Percentiles rank a stretch among this genome's conserved stretches.
Conservation (phyloP, 164 flowering plant genomes). For the Houttuynia cordata region DNA sequence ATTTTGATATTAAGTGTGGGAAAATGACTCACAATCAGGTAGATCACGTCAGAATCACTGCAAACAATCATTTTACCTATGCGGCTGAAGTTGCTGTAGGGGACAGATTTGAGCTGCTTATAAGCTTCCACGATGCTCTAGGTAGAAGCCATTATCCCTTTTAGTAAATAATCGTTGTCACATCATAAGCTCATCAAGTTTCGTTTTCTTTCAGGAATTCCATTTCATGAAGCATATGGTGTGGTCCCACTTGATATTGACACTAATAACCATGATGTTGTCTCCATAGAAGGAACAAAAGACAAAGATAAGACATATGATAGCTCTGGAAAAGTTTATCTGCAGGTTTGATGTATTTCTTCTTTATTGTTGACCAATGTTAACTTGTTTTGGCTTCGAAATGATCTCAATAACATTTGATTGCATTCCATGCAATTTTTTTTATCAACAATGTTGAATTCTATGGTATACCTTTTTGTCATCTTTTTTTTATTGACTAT, state of each 20-base stretch:
- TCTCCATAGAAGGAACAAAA: slow-evolving; percentile 20
- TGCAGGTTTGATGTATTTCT: slow-evolving; percentile 38
- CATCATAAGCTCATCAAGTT: slow-evolving; percentile 2
- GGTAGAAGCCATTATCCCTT: slow-evolving; percentile 28
- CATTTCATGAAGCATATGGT: slow-evolving; percentile 70
- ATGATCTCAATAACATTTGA: no score
- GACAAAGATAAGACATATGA: slow-evolving; percentile 12
- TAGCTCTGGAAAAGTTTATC: slow-evolving; percentile 24
- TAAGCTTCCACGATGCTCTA: slow-evolving; percentile 45
- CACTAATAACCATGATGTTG: slow-evolving; percentile 59
- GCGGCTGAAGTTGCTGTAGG: slow-evolving; percentile 55
- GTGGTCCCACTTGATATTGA: slow-evolving; percentile 32
- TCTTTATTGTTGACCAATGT: background rate
- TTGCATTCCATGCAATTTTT: no score
- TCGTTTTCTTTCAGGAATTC: slow-evolving; percentile 36
- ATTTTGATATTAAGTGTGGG: background rate
- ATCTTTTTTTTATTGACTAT: no score
- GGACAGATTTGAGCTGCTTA: slow-evolving; percentile 42
- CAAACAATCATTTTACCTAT: slow-evolving; percentile 23
- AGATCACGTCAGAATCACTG: slow-evolving; percentile 50
- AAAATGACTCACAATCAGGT: slow-evolving; percentile 32
- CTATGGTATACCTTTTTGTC: no score
- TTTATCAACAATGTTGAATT: no score
- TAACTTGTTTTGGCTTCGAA: no score
- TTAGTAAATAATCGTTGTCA: slow-evolving; percentile 1